Percentiles rank a stretch among this genome's conserved stretches.
Evolutionary conservation across 2,329 filamentous ascomycete genomes (phyloP).

Genomic region (Cryphonectria carpinicola): DNA sequence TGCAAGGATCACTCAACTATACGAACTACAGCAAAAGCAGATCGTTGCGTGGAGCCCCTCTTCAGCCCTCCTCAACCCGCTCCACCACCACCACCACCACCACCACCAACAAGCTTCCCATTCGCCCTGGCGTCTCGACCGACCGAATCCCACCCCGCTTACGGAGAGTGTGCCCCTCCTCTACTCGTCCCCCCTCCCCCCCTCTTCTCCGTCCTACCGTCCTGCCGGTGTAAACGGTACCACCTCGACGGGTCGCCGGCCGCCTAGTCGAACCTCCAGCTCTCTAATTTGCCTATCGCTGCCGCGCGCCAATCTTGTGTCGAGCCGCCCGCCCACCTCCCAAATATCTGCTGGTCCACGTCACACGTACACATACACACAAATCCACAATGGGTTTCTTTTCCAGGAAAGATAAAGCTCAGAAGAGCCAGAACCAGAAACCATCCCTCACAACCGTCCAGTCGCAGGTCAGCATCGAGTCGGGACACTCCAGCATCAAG

Average conservation of each 20-base stretch:
- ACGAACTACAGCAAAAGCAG: neutral
- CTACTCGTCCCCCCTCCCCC: neutral
- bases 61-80: neutral
- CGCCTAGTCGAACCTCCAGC: neutral
- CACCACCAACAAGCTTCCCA: neutral
- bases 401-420: slow-evolving; percentile 57
- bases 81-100: slow-evolving; percentile 9
- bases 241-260: neutral
- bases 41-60: neutral
- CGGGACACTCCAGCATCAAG: slow-evolving; percentile 53
- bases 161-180: slow-evolving; percentile 9
- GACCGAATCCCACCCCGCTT: slow-evolving; percentile 4
- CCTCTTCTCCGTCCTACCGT: neutral
- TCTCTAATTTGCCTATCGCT: slow-evolving; percentile 14
- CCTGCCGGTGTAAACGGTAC: neutral
- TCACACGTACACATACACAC: neutral
- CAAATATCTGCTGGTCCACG: neutral
- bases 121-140: slow-evolving; percentile 7
- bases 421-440: slow-evolving; percentile 43
- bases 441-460: slow-evolving; percentile 48
- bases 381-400: slow-evolving; percentile 57
- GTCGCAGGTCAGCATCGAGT: slow-evolving; percentile 57
- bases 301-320: slow-evolving; percentile 13
- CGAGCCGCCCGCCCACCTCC: neutral
- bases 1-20: neutral